Evolutionary conservation across 73 alveolate genomes (phyloP).

Genomic region (Paramecium sexaurelia): DNA sequence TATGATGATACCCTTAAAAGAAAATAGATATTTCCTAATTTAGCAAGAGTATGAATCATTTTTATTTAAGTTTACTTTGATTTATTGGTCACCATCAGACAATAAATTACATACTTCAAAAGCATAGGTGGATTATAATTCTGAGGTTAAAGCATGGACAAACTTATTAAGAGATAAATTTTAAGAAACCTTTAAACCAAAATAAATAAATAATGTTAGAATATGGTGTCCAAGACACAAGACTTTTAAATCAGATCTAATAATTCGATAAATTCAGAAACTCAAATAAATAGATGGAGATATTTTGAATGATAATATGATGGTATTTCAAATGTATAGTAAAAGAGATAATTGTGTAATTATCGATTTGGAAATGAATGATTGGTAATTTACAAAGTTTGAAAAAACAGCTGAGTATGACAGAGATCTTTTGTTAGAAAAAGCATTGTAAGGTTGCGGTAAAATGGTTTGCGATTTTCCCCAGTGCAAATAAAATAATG

Average conservation of each 20-base stretch:
- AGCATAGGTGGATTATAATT: background rate
- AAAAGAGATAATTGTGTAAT: background rate
- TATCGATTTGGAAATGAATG: background rate
- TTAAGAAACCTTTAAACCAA: background rate
- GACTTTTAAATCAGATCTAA: background rate
- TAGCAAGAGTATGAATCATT: background rate
- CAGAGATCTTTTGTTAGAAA: background rate
- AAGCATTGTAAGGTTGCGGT: background rate
- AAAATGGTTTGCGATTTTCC: background rate
- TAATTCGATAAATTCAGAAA: background rate
- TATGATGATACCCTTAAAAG: background rate
- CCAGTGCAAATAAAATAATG: background rate
- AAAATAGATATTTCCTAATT: background rate
- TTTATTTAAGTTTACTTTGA: background rate
- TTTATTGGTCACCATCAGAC: background rate
- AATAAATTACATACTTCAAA: background rate
- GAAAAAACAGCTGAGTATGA: background rate
- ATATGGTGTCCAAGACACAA: constrained; percentile 2
- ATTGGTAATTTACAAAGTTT: background rate
- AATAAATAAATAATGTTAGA: background rate
- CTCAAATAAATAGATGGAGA: background rate
- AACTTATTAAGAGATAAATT: background rate
- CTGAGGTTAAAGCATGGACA: constrained; percentile 9
- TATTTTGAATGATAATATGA: background rate
- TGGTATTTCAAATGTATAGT: background rate